A percentile compares a stretch with the other conserved stretches of the same genome.
These are phyloP conservation scores for Phaffomyces opuntiae DNA, from an alignment of 805 yeast species.

Conservation along the genomic window DNA sequence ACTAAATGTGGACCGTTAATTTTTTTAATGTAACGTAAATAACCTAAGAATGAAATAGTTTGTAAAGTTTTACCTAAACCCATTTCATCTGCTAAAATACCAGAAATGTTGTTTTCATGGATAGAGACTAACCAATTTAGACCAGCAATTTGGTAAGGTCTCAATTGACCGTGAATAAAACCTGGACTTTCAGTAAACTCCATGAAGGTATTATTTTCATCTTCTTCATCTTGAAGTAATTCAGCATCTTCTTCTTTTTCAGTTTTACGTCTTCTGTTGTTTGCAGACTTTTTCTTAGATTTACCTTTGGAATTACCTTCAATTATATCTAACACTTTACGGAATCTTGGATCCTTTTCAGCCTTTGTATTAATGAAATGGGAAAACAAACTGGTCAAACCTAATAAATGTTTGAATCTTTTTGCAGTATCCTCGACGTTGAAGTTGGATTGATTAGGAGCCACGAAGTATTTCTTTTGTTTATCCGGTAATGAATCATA, in stretches of 20 bases:
- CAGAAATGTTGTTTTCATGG: slow-evolving; percentile 61
- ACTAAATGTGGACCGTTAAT: slow-evolving; percentile 69
- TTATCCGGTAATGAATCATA: slow-evolving; percentile 9
- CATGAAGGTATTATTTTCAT: slow-evolving; percentile 33
- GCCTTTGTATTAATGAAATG: slow-evolving; percentile 66
- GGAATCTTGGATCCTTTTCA: slow-evolving; percentile 49
- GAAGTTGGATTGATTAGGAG: slow-evolving; percentile 31
- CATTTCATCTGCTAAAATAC: slow-evolving; percentile 83
- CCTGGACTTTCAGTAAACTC: slow-evolving; percentile 83
- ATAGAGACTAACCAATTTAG: slow-evolving; percentile 70
- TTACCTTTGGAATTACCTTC: slow-evolving; percentile 22
- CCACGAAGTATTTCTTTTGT: slow-evolving; percentile 27
- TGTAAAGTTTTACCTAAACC: slow-evolving; percentile 79
- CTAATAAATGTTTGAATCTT: slow-evolving; percentile 59
- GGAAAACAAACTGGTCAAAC: slow-evolving; percentile 57
- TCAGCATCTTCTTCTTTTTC: slow-evolving; percentile 78
- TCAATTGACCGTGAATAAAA: slow-evolving; percentile 53
- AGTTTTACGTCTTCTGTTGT: slow-evolving; percentile 56
- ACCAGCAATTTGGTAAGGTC: slow-evolving; percentile 78
- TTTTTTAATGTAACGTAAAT: slow-evolving; percentile 52
- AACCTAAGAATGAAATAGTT: slow-evolving; percentile 65
- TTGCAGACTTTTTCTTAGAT: slow-evolving; percentile 16
- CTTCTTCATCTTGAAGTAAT: slow-evolving; percentile 52
- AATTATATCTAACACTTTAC: slow-evolving; percentile 41
- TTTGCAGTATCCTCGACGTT: slow-evolving; percentile 55